A percentile compares a stretch with the other conserved stretches of the same genome.
These are phyloP conservation scores for Bertia moriformis DNA, from an alignment of 2,329 filamentous ascomycete genomes.

Conservation along the genomic window DNA sequence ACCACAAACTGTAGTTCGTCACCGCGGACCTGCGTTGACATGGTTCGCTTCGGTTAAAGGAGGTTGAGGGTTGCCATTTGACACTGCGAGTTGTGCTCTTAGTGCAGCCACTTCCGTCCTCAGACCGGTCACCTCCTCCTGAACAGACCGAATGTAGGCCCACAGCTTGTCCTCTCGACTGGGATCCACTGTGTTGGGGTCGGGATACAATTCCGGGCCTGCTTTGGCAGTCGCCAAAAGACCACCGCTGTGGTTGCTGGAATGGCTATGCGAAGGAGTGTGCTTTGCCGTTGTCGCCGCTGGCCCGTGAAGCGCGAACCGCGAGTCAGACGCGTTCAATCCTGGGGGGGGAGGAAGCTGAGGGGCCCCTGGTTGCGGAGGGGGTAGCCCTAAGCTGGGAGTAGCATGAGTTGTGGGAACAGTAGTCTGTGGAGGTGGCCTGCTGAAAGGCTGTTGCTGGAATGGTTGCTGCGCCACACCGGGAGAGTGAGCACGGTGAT, in stretches of 20 bases:
- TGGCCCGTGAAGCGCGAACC: slow-evolving; percentile 23
- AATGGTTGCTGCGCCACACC: slow-evolving; percentile 22
- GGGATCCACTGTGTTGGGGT: slow-evolving; percentile 4
- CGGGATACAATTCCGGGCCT: slow-evolving; percentile 3
- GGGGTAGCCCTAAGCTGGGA: slow-evolving; percentile 14
- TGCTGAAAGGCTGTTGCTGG: slow-evolving; percentile 16
- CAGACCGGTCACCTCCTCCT: slow-evolving; percentile 21
- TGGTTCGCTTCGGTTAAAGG: too few relatives aligned
- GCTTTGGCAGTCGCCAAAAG: slow-evolving; percentile 12
- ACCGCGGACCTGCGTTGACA: too few relatives aligned
- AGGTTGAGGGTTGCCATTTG: not conserved
- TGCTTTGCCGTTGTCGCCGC: slow-evolving; percentile 14
- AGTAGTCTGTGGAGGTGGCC: slow-evolving; percentile 7
- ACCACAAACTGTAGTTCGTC: too few relatives aligned
- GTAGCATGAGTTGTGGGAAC: slow-evolving; percentile 15
- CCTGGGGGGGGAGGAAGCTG: slow-evolving; percentile 25
- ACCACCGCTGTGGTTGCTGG: slow-evolving; percentile 15
- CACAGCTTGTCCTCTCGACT: slow-evolving; percentile 21
- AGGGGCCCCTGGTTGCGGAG: slow-evolving; percentile 11
- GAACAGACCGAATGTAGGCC: slow-evolving; percentile 23
- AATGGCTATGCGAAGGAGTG: slow-evolving; percentile 16
- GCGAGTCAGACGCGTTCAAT: slow-evolving; percentile 22
- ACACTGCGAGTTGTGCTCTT: slow-evolving; percentile 18
- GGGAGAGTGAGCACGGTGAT: slow-evolving; percentile 24
- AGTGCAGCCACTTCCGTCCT: slow-evolving; percentile 23